Base-by-base conservation (phyloP, 179 eudicot species). In the Gypsophila paniculata region DNA sequence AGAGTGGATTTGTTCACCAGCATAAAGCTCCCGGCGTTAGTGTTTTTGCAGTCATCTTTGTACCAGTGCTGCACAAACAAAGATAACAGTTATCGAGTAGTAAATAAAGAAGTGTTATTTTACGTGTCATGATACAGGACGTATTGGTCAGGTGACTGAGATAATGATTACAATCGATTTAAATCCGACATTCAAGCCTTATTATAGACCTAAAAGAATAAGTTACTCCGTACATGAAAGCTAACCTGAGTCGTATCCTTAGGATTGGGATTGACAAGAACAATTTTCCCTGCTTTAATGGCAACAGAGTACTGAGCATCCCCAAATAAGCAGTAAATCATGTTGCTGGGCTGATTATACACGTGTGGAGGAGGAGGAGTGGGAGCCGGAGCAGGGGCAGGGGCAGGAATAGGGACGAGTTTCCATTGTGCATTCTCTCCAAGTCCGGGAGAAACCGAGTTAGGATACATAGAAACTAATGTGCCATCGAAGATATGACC, bases 381-480 rank as follows among this genome's bases (percentile, higher is more conserved):
- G 10, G 32, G 62, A 4, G 15, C 13, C 8, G 17, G 62, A 10
- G 62, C 7, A 1, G 62, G 62, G 0, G 62, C 1, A 11, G 62
- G 62, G 1, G 64, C 8, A 26, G 64, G 38, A 18, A 62, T 46
- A 0, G 66, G 66, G 44, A 62, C 25, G 42, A 36, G 66, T 62
- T 34, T 36, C 66, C 66, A 62, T 10, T 36, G 66, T 10, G 46
- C 66, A 61, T 61, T 61, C 23, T 61, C 66, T 34, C 66, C 66
- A n/a, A 61, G 7, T 32, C 11, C 5, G 46, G 34, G 0, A 0
- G 23, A n/a, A 36, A 34, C 10, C n/a, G 66, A 34, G 32, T 19
- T 61, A 8, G 44, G 23, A 12, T 62, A 62, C 34, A 62, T 8
- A 2, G 66, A 62, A 17, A 62, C 66, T 4, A 36, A 17, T 32